phyloP scores from a whole-genome alignment of 129 eudicot genomes.

The Heracleum sosnowskyi region DNA sequence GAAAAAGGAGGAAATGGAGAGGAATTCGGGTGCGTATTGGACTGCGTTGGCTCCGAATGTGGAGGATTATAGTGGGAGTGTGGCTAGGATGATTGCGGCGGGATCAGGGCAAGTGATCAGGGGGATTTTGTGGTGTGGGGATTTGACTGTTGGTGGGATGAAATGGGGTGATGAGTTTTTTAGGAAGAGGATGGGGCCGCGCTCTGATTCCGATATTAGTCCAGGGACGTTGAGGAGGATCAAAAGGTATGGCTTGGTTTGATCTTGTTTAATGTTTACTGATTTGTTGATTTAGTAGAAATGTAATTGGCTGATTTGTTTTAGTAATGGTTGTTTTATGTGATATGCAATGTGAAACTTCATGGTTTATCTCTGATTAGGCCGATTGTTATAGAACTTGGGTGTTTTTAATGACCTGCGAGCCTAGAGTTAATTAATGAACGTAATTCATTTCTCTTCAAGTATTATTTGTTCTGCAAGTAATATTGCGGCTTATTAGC shows the following conservation, averaged over 20 bases:
- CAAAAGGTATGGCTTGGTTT: constrained; percentile 44
- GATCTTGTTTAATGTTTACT: not conserved
- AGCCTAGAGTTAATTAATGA: not conserved
- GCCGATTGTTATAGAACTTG: not conserved
- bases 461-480: not conserved
- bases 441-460: too few species aligned
- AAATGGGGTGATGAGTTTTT: constrained; percentile 79
- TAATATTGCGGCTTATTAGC: not conserved
- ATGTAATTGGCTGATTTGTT: not conserved
- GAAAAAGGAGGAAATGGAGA: constrained; percentile 42
- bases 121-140: constrained; percentile 99
- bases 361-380: not conserved
- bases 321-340: not conserved
- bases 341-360: not conserved
- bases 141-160: constrained; percentile 75
- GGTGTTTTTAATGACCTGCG: not conserved
- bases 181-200: constrained; percentile 40
- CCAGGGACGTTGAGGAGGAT: constrained; percentile 56
- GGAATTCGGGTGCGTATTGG: constrained; percentile 81
- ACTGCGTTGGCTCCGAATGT: constrained; percentile 88
- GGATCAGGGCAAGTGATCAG: constrained; percentile 76
- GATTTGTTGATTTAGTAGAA: not conserved
- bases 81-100: constrained; percentile 66
- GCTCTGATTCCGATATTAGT: constrained; percentile 43
- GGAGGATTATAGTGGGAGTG: constrained; percentile 73